These are phyloP conservation scores for Mortierella polycephala DNA, from an alignment of 371 early-diverging fungal genomes.

Conservation along the genomic window DNA sequence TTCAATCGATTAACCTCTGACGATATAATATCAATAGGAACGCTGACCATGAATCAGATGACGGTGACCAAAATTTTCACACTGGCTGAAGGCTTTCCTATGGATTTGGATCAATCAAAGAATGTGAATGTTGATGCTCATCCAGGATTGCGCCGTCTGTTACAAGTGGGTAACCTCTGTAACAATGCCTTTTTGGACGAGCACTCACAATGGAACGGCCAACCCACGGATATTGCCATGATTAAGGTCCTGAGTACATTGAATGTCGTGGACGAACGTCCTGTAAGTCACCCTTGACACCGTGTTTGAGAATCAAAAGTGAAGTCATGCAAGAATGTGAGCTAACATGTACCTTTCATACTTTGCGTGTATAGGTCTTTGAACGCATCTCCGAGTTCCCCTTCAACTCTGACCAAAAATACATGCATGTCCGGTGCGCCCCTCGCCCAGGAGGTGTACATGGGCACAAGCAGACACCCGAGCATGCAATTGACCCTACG, in stretches of 20 bases:
- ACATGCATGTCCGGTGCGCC: slow-evolving; percentile 79
- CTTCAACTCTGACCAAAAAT: slow-evolving; percentile 93
- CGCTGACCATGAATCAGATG: slow-evolving; percentile 89
- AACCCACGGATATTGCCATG: slow-evolving; percentile 89
- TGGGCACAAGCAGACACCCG: slow-evolving; percentile 38
- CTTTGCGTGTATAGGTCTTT: slow-evolving; percentile 53
- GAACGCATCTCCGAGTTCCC: slow-evolving; percentile 82
- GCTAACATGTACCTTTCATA: slow-evolving; percentile 7
- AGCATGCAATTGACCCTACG: slow-evolving; percentile 53
- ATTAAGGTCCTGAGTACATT: slow-evolving; percentile 68
- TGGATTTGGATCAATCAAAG: slow-evolving; percentile 69
- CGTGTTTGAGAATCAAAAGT: background rate
- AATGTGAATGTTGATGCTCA: slow-evolving; percentile 54
- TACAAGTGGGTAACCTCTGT: slow-evolving; percentile 77
- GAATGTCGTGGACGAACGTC: slow-evolving; percentile 69
- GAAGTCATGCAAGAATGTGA: background rate
- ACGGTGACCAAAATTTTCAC: slow-evolving; percentile 81
- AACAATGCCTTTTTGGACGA: slow-evolving; percentile 82
- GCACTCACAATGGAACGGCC: slow-evolving; percentile 76
- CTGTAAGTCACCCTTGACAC: slow-evolving; percentile 55
- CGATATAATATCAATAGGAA: slow-evolving; percentile 58
- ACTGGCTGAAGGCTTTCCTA: slow-evolving; percentile 65
- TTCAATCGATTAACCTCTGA: background rate
- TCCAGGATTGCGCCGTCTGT: slow-evolving; percentile 61
- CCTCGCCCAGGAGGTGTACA: slow-evolving; percentile 21